Conservation (phyloP, 306 rosid species). For the Cercis canadensis region DNA sequence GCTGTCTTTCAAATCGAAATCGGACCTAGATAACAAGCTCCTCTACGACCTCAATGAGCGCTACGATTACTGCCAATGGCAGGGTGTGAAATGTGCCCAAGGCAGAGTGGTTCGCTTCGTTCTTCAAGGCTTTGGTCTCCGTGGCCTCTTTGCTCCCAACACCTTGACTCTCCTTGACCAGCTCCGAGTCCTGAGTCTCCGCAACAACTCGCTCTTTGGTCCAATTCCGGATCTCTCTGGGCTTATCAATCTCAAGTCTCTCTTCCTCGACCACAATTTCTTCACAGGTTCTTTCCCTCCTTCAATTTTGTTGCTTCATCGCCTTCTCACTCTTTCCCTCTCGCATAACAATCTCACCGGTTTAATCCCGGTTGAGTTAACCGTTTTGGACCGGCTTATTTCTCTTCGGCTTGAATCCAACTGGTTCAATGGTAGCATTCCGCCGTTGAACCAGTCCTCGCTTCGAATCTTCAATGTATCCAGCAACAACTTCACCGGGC, state of each 20-base stretch:
- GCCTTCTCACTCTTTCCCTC: conserved; percentile 64
- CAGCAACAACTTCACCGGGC: conserved; percentile 68
- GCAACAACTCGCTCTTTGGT: conserved; percentile 79
- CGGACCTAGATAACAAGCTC: conserved; percentile 80
- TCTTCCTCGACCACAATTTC: conserved; percentile 60
- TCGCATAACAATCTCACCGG: conserved; percentile 66
- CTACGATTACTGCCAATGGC: conserved; percentile 86
- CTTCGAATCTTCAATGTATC: conserved; percentile 60
- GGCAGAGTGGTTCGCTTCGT: conserved; percentile 69
- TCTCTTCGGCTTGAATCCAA: conserved; percentile 66
- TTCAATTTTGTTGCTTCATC: conserved; percentile 62
- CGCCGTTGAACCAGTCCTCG: conserved; percentile 64
- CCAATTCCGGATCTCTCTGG: conserved; percentile 80
- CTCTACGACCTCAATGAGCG: conserved; percentile 66
- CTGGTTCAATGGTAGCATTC: conserved; percentile 62
- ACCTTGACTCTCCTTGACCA: conserved; percentile 76
- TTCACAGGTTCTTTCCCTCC: conserved; percentile 77
- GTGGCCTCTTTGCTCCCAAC: conserved; percentile 59
- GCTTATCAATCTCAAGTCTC: conserved; percentile 68
- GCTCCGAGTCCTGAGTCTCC: conserved; percentile 75
- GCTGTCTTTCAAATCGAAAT: conserved; percentile 68
- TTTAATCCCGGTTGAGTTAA: conserved; percentile 49
- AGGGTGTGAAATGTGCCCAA: conserved; percentile 83
- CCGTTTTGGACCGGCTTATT: conserved; percentile 58
- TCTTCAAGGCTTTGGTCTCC: conserved; percentile 53